Evolutionary conservation across 1,284 basidiomycete genomes (phyloP), one percentile per base, ranked within the genome.

Genomic region (Tremellales sp.): DNA sequence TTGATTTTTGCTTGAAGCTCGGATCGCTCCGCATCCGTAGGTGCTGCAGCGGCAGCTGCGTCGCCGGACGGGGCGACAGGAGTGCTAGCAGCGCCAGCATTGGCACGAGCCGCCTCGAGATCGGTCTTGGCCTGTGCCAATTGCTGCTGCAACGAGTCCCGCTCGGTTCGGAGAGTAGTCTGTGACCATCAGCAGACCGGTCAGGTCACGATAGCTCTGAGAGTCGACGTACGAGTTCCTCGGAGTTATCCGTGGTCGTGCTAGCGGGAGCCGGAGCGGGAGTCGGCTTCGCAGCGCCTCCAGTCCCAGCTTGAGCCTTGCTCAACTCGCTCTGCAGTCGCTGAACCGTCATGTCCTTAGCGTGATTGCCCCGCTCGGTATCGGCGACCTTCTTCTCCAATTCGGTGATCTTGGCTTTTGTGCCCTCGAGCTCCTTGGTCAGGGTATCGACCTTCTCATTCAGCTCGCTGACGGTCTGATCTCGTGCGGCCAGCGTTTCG

Each of bases 51-150:
- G 6, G 46, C 15, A 13, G 49, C 47, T 24, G 29, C 29, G 5
- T 36, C 33, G 6, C 4, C 19, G 4, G 33, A 13, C 6, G 39
- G 29, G 21, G 43, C 46, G 12, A 45, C 43, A 10, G 53, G n/a
- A 10, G 46, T 27, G 1, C 54, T 23, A 19, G 57, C 29, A 6
- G 48, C 29, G 4, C 42, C 25, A 37, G 53, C 39, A 43, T 52
- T 22, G 12, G 62, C 43, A 53, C 66, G 66, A 21, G 66, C 63
- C 2, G 55, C 52, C 26, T 64, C 63, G 15, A 71, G 54, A 17
- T 69, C 65, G 47, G 66, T 68, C 56, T 68, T 58, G 3, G 62
- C 57, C 27, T 65, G 53, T 11, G 60, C 41, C 31, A 74, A 57
- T 11, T 62, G 53, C 22, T 57, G 44, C 40, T 68, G 55, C 24